Evolutionary conservation across 2,329 filamentous ascomycete genomes (phyloP), one percentile per base, ranked within the genome.

Genomic region (Fusarium foetens): DNA sequence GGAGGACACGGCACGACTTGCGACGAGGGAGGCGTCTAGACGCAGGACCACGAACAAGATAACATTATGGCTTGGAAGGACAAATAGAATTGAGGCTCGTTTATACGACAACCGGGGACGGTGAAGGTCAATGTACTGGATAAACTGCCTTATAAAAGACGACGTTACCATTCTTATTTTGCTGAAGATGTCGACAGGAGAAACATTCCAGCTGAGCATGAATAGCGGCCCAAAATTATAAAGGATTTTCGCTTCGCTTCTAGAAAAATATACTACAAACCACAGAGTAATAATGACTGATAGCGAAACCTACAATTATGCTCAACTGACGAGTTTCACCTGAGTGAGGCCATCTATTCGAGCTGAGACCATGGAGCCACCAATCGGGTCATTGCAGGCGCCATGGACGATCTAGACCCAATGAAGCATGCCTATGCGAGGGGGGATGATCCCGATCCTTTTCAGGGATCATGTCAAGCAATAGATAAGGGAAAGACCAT

Each of bases 371-470:
- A 25, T 25, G 25, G 25, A 6, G 25, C 25, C 25, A 25, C 25
- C 25, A 25, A 53, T 53, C 49, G 33, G 33, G 5, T 29, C 7
- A 23, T n/a, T 38, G 23, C 9, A 36, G 5, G 17, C n/a, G 23
- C 21, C 19, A 21, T 27, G 5, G 19, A 52, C 27, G 23, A n/a
- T 27, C 49, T 53, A 53, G 33, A n/a, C 49, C 33, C 33, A 21
- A 53, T 53, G 49, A 53, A 39, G 49, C 23, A 53, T 39, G 49
- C 4, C 49, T n/a, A 38, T 53, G 33, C 49, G 49, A 53, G 21
- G 13, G 23, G 19, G 6, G 49, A n/a, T n/a, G 49, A 17, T 5
- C 23, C 13, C 17, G 13, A 39, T 27, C 2, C 14, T 13, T n/a
- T 16, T 38, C 31, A 23, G 33, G 33, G 49, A 53, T 39, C 33